Evolutionary conservation across 192 early-diverging fungal species (phyloP).

Genomic region (Entophlyctis helioformis): DNA sequence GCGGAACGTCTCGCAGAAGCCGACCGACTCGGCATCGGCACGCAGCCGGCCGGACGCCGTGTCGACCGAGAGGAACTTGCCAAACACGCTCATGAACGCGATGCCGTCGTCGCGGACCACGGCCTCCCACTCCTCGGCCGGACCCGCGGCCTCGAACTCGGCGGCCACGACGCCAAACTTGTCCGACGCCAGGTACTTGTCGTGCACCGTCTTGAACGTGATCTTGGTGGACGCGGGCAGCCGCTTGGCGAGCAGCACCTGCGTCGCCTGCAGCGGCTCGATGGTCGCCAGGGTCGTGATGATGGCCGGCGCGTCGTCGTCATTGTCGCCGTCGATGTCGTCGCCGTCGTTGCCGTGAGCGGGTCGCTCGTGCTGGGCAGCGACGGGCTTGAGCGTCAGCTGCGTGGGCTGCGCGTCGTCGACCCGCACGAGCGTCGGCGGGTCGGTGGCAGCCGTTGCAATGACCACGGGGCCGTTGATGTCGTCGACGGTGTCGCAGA

Average conservation of each 20-base stretch:
- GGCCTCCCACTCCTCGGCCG: slow-evolving; percentile 67
- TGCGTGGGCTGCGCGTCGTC: too few relatives aligned
- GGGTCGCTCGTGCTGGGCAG: too few relatives aligned
- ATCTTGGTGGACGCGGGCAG: slow-evolving; percentile 38
- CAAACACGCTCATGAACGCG: slow-evolving; percentile 49
- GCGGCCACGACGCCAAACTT: slow-evolving; percentile 67
- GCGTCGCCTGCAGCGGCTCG: slow-evolving; percentile 41
- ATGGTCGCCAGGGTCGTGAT: too few relatives aligned
- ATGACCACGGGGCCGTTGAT: too few relatives aligned
- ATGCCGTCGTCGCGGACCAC: slow-evolving; percentile 56
- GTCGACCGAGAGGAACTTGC: slow-evolving; percentile 52
- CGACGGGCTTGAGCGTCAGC: too few relatives aligned
- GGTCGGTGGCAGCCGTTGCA: too few relatives aligned
- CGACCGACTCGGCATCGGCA: slow-evolving; percentile 59
- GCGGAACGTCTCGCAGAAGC: slow-evolving; percentile 58
- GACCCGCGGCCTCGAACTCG: slow-evolving; percentile 62
- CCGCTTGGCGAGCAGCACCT: slow-evolving; percentile 57
- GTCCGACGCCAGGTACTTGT: slow-evolving; percentile 61
- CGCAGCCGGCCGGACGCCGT: slow-evolving; percentile 26
- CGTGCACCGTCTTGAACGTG: slow-evolving; percentile 49
- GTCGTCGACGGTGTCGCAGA: too few relatives aligned
- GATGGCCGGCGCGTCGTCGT: too few relatives aligned
- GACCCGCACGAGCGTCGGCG: too few relatives aligned
- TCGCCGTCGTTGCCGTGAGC: too few relatives aligned
- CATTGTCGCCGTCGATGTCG: too few relatives aligned